Evolutionary conservation across 768 basidiomycete species (phyloP).

Genomic region (Rhodotorula taiwanensis): DNA sequence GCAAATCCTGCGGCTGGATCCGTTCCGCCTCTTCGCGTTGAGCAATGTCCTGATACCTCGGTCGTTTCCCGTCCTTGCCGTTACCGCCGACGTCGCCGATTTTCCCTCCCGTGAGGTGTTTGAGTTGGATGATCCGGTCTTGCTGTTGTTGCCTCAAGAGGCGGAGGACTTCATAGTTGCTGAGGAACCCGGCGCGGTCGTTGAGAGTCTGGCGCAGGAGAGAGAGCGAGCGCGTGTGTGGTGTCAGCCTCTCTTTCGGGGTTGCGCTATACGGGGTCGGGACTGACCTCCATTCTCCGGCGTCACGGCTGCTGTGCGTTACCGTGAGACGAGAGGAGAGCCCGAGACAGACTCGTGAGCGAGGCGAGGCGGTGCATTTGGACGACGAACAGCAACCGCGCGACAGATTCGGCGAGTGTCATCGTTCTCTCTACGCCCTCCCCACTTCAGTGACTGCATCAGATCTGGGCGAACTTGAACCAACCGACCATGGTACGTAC

Average conservation of each 20-base stretch:
- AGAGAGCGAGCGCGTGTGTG: no score
- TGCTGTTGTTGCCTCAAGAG: constrained; percentile 58
- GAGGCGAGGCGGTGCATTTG: no score
- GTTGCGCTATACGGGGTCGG: no score
- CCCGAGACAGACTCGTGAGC: background rate
- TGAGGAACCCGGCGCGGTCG: constrained; percentile 68
- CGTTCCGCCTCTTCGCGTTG: constrained; percentile 25
- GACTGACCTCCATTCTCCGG: no score
- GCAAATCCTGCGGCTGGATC: constrained; percentile 30
- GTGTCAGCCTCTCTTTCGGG: no score
- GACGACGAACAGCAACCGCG: background rate
- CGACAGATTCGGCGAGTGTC: background rate
- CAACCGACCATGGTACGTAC: constrained; percentile 6
- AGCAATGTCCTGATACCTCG: constrained; percentile 1
- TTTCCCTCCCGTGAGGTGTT: constrained; percentile 10
- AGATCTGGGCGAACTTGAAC: background rate
- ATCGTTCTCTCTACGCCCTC: background rate
- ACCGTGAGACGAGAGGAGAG: no score
- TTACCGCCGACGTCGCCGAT: no score
- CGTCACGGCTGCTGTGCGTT: no score
- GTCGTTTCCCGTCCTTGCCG: constrained; percentile 4
- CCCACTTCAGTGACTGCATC: background rate
- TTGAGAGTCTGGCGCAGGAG: constrained; percentile 71
- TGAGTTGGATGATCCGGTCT: constrained; percentile 10
- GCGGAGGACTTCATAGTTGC: constrained; percentile 76